Evolutionary conservation across 352 stramenopile species (phyloP), one percentile per base, ranked within the genome.

Genomic region (Phytophthora syringae): DNA sequence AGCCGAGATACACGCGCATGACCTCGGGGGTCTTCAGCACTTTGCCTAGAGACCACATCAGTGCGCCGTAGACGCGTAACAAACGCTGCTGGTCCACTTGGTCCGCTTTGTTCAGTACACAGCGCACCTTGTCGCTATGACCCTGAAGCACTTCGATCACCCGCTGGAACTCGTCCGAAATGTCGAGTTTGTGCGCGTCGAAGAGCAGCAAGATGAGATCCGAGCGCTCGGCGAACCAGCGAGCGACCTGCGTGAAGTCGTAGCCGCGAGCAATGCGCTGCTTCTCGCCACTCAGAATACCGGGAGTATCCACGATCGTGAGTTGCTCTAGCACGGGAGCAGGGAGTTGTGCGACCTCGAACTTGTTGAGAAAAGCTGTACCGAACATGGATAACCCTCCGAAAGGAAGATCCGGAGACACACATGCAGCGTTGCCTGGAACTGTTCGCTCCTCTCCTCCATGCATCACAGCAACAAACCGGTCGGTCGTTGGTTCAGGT

Each of bases 161-260:
- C 32, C 84, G 88, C 78, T 99, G 97, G 68, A 99, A 98, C 71
- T 99, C 98, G 84, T 99, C 97, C 18, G 92, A 99, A 70, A 99
- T 99, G 79, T 99, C 98, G 21, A 99, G 82, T 77, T 99, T 99
- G 82, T 99, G 97, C 18, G 97, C 97, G 82, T 99, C 97, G 79
- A 99, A 99, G n/a, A 99, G 83, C 9, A 99, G 78, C 56, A 99
- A 79, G 68, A 99, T 99, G 50, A 99, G 89, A 74, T 99, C 97
- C 16, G 95, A 97, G 28, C 97, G 93, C 82, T 98, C 95, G 7
- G 95, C 97, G 72, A 99, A 99, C 90, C 90, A 97, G 52, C 86
- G 80, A 22, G 92, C 78, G 7, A 98, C 89, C 39, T 95, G 77
- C 7, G 88, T 87, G 70, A 99, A 99, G 81, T 99, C 96, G 80